These are phyloP conservation scores for Wickerhamiella shivajii DNA, from an alignment of 805 yeast species.

Conservation along the genomic window DNA sequence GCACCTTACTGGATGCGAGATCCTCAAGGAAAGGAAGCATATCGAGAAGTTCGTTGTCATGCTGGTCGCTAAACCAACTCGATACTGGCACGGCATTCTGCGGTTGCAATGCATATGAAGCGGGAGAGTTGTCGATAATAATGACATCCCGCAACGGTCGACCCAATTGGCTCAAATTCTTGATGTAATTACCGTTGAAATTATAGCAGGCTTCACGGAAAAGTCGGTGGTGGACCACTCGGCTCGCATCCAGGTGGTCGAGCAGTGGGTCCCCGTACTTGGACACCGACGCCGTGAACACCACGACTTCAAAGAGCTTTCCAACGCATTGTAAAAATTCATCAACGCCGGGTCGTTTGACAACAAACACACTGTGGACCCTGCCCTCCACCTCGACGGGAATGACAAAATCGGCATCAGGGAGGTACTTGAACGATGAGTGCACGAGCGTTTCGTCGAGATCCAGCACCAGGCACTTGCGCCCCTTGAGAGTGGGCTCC, in stretches of 20 bases:
- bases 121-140: slow-evolving; percentile 93
- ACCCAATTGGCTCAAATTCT: slow-evolving; percentile 87
- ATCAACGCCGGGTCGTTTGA: slow-evolving; percentile 96
- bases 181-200: slow-evolving; percentile 88
- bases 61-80: slow-evolving; percentile 96
- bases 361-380: slow-evolving; percentile 86
- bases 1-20: slow-evolving; percentile 53
- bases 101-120: slow-evolving; percentile 95
- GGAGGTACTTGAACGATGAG: slow-evolving; percentile 78
- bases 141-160: slow-evolving; percentile 75
- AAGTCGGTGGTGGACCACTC: slow-evolving; percentile 73
- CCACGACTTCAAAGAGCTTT: slow-evolving; percentile 81
- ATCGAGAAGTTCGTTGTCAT: slow-evolving; percentile 88
- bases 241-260: slow-evolving; percentile 68
- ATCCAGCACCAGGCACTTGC: slow-evolving; percentile 82
- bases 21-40: slow-evolving; percentile 84
- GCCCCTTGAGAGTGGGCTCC: slow-evolving; percentile 34
- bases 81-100: slow-evolving; percentile 95
- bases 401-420: slow-evolving; percentile 89
- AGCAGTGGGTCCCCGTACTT: slow-evolving; percentile 92
- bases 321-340: slow-evolving; percentile 77
- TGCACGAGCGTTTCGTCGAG: slow-evolving; percentile 94
- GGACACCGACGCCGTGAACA: slow-evolving; percentile 90
- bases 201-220: slow-evolving; percentile 90
- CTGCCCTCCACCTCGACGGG: slow-evolving; percentile 95